Evolutionary conservation across 148 eudicot species (phyloP).

Genomic region (Beta vulgaris): DNA sequence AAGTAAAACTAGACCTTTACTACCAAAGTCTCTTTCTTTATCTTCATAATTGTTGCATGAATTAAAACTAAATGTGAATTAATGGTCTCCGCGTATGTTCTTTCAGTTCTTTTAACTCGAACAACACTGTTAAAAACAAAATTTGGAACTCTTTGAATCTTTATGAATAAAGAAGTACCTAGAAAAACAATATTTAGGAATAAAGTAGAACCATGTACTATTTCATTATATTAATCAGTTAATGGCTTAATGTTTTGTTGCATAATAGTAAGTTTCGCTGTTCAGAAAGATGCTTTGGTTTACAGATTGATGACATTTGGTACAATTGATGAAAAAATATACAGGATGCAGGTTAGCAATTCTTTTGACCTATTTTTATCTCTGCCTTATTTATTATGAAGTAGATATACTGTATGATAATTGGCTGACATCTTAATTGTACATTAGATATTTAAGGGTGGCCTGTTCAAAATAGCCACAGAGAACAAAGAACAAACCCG

Average conservation of each 20-base stretch:
- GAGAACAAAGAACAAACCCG: conserved; percentile 99
- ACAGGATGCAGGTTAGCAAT: conserved; percentile 74
- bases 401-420: background rate
- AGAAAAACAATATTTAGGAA: background rate
- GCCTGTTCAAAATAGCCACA: conserved; percentile 95
- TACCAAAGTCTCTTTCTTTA: background rate
- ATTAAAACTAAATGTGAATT: background rate
- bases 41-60: background rate
- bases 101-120: background rate
- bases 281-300: conserved; percentile 88
- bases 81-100: background rate
- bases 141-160: background rate
- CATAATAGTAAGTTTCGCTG: no score
- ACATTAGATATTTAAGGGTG: conserved; percentile 85
- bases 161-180: background rate
- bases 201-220: background rate
- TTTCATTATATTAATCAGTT: no score
- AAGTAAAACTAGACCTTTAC: background rate
- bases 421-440: conserved; percentile 8
- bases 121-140: background rate
- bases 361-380: background rate
- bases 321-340: conserved; percentile 95
- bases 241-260: no score
- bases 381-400: background rate
- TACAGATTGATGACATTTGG: conserved; percentile 95